Conservation (phyloP, 2,329 filamentous ascomycete genomes). For the Calonectria ilicicola region DNA sequence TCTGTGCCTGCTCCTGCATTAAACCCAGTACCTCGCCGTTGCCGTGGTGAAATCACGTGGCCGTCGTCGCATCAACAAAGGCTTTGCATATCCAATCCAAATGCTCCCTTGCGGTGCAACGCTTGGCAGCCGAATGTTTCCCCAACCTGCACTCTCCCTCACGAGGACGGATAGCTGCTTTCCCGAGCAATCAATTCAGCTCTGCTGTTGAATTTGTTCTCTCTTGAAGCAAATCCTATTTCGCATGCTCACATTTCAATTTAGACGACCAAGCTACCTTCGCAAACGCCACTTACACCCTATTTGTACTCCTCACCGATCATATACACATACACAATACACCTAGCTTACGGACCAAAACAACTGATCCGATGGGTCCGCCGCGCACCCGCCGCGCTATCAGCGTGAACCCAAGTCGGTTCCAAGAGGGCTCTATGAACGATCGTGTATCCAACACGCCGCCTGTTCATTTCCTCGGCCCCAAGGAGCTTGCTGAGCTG, state of each 20-base stretch:
- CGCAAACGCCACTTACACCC: slow-evolving; percentile 15
- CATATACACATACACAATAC: background rate
- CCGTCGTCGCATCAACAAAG: slow-evolving; percentile 41
- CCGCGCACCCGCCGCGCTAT: slow-evolving; percentile 48
- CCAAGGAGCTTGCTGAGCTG: slow-evolving; percentile 47
- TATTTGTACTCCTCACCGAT: background rate
- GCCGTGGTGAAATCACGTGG: slow-evolving; percentile 51
- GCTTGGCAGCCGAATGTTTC: background rate
- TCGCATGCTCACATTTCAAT: background rate
- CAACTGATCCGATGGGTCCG: slow-evolving; percentile 41
- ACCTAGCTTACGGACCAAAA: background rate
- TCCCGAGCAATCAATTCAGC: background rate
- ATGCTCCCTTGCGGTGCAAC: slow-evolving; percentile 1
- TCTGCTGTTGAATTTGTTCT: background rate
- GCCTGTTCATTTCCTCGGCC: slow-evolving; percentile 73
- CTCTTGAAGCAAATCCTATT: background rate
- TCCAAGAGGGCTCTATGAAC: slow-evolving; percentile 89
- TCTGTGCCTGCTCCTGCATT: slow-evolving; percentile 15
- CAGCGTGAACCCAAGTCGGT: slow-evolving; percentile 58
- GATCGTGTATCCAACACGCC: slow-evolving; percentile 80
- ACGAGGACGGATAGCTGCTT: background rate
- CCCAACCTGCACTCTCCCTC: slow-evolving; percentile 1
- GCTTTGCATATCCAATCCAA: slow-evolving; percentile 18
- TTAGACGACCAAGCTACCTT: background rate
- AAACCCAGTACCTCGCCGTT: slow-evolving; percentile 34